These are phyloP conservation scores for Blastobotrys arbuscula DNA, from an alignment of 1,139 yeast species.

Conservation along the genomic window DNA sequence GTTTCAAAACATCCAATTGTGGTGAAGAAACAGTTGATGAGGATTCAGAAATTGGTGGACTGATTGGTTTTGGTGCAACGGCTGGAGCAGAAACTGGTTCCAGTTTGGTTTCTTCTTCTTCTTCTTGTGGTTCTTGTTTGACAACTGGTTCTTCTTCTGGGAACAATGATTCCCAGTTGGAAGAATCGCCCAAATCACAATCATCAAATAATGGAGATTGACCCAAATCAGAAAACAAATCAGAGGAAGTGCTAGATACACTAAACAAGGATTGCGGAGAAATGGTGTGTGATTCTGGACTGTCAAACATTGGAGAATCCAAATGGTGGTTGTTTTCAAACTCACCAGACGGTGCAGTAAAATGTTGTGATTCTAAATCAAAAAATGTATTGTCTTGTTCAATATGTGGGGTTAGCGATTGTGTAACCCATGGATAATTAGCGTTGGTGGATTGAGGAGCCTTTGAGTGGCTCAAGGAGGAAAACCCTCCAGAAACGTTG, in stretches of 20 bases:
- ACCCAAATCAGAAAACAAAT: slow-evolving; percentile 24
- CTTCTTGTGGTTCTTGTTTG: not conserved
- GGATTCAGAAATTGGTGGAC: not conserved
- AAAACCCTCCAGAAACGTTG: not conserved
- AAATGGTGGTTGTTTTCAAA: not conserved
- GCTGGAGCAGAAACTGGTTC: not conserved
- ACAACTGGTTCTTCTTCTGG: slow-evolving; percentile 9
- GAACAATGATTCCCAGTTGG: slow-evolving; percentile 34
- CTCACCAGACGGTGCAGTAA: not conserved
- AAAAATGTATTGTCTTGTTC: slow-evolving; percentile 4
- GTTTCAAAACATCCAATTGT: slow-evolving; percentile 2
- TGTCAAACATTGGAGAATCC: slow-evolving; percentile 6
- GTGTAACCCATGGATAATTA: slow-evolving; percentile 6
- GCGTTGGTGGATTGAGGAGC: not conserved
- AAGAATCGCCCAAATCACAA: slow-evolving; percentile 28
- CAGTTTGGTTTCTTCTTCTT: not conserved
- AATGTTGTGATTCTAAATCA: not conserved
- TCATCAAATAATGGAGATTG: slow-evolving; percentile 35
- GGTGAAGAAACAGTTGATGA: not conserved
- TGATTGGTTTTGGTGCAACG: not conserved
- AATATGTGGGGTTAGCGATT: slow-evolving; percentile 11
- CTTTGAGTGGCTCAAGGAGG: not conserved
- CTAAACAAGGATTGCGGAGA: slow-evolving; percentile 32
- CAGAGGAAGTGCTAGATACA: slow-evolving; percentile 16
- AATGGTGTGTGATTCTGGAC: slow-evolving; percentile 27